phyloP scores from a whole-genome alignment of 371 early-diverging fungal genomes.

The Chytridiales sp. region DNA sequence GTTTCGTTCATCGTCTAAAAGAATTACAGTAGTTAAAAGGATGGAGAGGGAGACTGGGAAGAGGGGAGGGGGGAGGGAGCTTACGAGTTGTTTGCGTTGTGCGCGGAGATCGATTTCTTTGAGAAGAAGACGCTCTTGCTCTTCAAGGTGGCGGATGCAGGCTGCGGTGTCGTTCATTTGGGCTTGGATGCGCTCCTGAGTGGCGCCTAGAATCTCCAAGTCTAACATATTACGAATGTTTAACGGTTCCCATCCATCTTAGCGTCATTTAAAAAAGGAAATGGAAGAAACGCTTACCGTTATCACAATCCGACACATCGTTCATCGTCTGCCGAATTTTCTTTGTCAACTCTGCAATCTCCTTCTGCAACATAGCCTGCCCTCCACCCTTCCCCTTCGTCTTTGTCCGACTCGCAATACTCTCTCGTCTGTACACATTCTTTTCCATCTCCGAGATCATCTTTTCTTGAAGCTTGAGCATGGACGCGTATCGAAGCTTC shows the following conservation, averaged over 20 bases:
- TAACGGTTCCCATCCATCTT: too few relatives aligned
- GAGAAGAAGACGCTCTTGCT: constrained; percentile 25
- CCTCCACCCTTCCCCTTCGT: constrained; percentile 45
- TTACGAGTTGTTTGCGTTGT: constrained; percentile 32
- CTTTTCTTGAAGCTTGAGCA: constrained; percentile 59
- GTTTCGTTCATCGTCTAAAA: constrained; percentile 36
- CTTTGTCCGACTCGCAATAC: constrained; percentile 46
- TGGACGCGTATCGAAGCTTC: constrained; percentile 51
- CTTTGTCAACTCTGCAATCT: constrained; percentile 48
- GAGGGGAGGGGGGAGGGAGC: not conserved
- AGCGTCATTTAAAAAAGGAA: not conserved
- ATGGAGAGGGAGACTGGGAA: not conserved
- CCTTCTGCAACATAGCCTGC: constrained; percentile 48
- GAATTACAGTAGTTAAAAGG: not conserved
- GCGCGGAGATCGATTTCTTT: constrained; percentile 25
- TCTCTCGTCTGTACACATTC: constrained; percentile 51
- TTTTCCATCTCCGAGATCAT: constrained; percentile 62
- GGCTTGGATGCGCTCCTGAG: constrained; percentile 26
- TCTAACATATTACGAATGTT: constrained; percentile 17
- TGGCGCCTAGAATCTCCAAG: constrained; percentile 27
- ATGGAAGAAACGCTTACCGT: constrained; percentile 20
- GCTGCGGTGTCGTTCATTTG: constrained; percentile 36
- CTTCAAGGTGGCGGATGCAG: constrained; percentile 26
- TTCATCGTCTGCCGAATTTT: constrained; percentile 40
- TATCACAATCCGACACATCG: constrained; percentile 48